A percentile compares a stretch with the other conserved stretches of the same genome.
These are phyloP conservation scores for Populus simonii DNA, from an alignment of 345 rosid species.

Conservation along the genomic window DNA sequence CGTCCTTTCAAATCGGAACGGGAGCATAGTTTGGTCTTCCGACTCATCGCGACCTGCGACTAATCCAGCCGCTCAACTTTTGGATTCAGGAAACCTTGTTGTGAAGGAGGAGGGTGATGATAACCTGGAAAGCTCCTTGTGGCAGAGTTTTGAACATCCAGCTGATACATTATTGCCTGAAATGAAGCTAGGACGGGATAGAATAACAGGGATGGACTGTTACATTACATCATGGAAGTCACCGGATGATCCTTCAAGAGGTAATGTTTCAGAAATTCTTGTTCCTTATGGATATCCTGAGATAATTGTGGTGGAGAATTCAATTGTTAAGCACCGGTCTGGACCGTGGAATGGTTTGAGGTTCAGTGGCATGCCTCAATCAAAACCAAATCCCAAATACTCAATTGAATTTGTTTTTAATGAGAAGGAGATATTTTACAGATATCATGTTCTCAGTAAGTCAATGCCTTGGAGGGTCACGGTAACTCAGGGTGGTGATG, in stretches of 20 bases:
- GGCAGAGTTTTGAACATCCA: too few species aligned
- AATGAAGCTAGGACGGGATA: too few species aligned
- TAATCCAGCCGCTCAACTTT: background rate
- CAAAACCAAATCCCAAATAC: background rate
- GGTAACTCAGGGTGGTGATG: background rate
- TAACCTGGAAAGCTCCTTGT: background rate
- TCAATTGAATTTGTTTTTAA: background rate
- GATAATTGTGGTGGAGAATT: constrained; percentile 5
- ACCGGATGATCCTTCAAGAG: constrained; percentile 35
- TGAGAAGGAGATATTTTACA: background rate
- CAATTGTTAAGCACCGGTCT: constrained; percentile 8
- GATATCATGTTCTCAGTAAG: background rate
- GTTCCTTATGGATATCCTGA: constrained; percentile 33
- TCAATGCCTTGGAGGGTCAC: background rate
- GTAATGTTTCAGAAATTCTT: constrained; percentile 12
- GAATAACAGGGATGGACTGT: background rate
- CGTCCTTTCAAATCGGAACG: background rate
- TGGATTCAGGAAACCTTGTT: background rate
- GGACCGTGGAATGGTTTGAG: constrained; percentile 42
- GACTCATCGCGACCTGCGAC: background rate
- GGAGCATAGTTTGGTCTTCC: background rate
- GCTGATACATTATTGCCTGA: too few species aligned
- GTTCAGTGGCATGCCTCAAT: constrained; percentile 17
- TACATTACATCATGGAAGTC: constrained; percentile 40
- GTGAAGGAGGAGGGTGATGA: background rate